Base-by-base conservation (phyloP, 1,284 basidiomycete species). In the Anthracocystis walkeri region DNA sequence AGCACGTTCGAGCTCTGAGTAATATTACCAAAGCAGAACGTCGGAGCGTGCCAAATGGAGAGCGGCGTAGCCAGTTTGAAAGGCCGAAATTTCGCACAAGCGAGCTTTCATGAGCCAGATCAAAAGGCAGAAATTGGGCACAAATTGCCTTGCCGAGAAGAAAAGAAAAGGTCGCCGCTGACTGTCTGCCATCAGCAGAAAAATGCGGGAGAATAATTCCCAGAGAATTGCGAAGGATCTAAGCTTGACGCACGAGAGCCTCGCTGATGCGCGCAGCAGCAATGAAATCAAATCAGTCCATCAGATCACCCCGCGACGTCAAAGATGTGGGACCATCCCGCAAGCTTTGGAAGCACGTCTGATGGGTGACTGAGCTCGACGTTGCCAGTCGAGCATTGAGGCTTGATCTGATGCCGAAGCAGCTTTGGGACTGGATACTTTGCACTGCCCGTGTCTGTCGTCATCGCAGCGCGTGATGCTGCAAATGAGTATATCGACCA, bases 11-110 rank as follows among this genome's bases (percentile, higher is more conserved):
- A 29, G 23, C 54, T 45, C 42, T 44, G 41, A n/a, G 29, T 5
- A 58, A 42, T 35, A 66, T 66, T 67, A 67, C 61, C 65, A 67
- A 67, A 67, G 53, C 65, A 57, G 40, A 27, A 44, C 8, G 10
- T 14, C 18, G 6, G 18, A 40, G 31, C 27, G n/a, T 45, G 41
- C 53, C 21, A 45, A 55, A 44, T 27, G 41, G 41, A 45, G 41
- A 41, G 31, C 14, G 20, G 38, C 45, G 35, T 21, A 31, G 41
- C 4, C n/a, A 6, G 5, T 29, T 41, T 60, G 58, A 52, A 60
- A 55, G 58, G 58, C 64, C 46, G 53, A 57, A 40, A 40, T 20
- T 5, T 56, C 45, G 51, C 48, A 40, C 58, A 60, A 48, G 29
- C 48, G 58, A 66, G 54, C 52, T 66, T 66, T 66, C 58, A 66